Evolutionary conservation across 495 filamentous ascomycete species (phyloP).

Genomic region (Opeltia flavorubescens): DNA sequence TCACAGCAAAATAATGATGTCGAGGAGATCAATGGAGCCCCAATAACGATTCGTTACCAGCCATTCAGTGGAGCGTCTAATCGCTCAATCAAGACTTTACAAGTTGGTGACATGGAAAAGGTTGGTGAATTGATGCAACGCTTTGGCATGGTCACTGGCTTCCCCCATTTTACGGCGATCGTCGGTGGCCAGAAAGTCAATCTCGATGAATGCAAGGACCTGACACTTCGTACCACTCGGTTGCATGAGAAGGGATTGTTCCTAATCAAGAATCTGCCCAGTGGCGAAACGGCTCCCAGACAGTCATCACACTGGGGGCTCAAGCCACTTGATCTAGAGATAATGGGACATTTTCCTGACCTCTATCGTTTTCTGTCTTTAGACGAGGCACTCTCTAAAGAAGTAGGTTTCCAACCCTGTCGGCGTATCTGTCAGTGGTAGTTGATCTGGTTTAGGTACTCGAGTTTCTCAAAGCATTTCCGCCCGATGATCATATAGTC

Average conservation of each 20-base stretch:
- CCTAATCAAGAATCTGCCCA: slow-evolving; percentile 33
- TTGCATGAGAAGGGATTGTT: slow-evolving; percentile 45
- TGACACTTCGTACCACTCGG: slow-evolving; percentile 27
- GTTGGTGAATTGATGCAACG: slow-evolving; percentile 49
- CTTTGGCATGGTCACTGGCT: slow-evolving; percentile 52
- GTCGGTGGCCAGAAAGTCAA: slow-evolving; percentile 35
- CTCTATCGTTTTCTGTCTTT: slow-evolving; percentile 71
- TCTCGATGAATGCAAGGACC: slow-evolving; percentile 25
- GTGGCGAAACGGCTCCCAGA: slow-evolving; percentile 21
- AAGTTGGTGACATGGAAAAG: slow-evolving; percentile 57
- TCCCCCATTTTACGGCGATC: slow-evolving; percentile 48
- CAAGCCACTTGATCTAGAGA: slow-evolving; percentile 51
- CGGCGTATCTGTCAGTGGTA: no score
- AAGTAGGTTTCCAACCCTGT: slow-evolving; percentile 28
- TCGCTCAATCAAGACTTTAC: slow-evolving; percentile 41
- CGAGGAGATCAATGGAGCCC: slow-evolving; percentile 35
- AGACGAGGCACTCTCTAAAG: slow-evolving; percentile 54
- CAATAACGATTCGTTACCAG: slow-evolving; percentile 58
- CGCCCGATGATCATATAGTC: slow-evolving; percentile 48
- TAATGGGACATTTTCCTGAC: slow-evolving; percentile 73
- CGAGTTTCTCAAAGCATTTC: slow-evolving; percentile 58
- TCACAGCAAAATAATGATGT: slow-evolving; percentile 26
- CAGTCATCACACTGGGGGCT: slow-evolving; percentile 22
- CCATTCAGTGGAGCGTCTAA: slow-evolving; percentile 45
- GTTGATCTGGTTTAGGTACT: slow-evolving; percentile 42